Evolutionary conservation across 2,329 filamentous ascomycete species (phyloP).

Genomic region (Rutstroemia sp.): DNA sequence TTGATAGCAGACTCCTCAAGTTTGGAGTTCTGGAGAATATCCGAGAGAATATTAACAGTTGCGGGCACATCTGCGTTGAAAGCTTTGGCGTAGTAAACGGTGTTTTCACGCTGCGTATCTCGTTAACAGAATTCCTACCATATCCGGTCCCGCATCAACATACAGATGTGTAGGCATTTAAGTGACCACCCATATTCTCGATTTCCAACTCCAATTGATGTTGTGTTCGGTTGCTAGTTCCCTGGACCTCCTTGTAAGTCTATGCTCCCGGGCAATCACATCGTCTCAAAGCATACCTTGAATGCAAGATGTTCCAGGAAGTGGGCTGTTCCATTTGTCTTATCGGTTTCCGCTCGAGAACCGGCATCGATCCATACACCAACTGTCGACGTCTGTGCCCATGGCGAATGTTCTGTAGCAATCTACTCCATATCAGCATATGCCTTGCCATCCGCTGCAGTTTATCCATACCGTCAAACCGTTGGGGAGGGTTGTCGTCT

Average conservation of each 20-base stretch:
- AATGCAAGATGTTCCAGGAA: constrained; percentile 99
- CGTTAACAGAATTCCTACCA: constrained; percentile 13
- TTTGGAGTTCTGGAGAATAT: constrained; percentile 99
- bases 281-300: constrained; percentile 60
- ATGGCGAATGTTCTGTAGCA: constrained; percentile 95
- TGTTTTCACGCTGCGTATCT: constrained; percentile 77
- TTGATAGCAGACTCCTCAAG: constrained; percentile 89
- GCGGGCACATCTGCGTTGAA: constrained; percentile 97
- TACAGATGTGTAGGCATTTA: constrained; percentile 99
- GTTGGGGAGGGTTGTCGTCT: constrained; percentile 95
- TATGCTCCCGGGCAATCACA: background rate
- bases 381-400: constrained; percentile 95
- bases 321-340: constrained; percentile 98
- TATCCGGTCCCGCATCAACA: constrained; percentile 32
- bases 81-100: constrained; percentile 98
- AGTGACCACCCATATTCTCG: constrained; percentile 98
- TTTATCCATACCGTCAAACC: constrained; percentile 71
- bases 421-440: constrained; percentile 53
- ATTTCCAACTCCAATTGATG: constrained; percentile 98
- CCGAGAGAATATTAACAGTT: constrained; percentile 95
- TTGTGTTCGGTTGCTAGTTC: constrained; percentile 88
- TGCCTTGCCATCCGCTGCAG: background rate
- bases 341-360: constrained; percentile 93
- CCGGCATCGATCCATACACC: constrained; percentile 99
- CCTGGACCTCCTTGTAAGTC: constrained; percentile 43